These are phyloP conservation scores for Fusarium clavum DNA, from an alignment of 2,329 filamentous ascomycete genomes.

Conservation along the genomic window DNA sequence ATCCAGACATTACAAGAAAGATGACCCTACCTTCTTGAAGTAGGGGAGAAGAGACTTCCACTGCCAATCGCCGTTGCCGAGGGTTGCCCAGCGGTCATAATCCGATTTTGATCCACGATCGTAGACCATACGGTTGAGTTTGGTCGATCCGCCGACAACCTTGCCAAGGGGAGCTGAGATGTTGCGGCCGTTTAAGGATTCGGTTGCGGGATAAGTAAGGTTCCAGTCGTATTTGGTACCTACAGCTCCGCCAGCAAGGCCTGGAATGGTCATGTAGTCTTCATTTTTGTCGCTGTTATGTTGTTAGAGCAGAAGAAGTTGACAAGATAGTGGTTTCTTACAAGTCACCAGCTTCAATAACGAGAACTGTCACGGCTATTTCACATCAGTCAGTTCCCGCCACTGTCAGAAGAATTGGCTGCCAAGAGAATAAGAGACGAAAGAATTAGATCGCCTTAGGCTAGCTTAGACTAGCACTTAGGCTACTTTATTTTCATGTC, in stretches of 20 bases:
- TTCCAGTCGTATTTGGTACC: conserved; percentile 45
- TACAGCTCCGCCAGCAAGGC: conserved; percentile 38
- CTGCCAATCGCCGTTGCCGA: conserved; percentile 59
- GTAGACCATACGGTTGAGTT: conserved; percentile 56
- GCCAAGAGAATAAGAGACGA: too few relatives aligned
- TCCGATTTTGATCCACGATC: conserved; percentile 53
- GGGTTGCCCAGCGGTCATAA: conserved; percentile 58
- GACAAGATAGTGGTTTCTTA: neutral
- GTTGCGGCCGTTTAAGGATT: conserved; percentile 27
- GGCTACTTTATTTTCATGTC: too few relatives aligned
- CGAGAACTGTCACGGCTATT: conserved; percentile 31
- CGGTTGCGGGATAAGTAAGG: conserved; percentile 21
- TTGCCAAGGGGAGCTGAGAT: conserved; percentile 43
- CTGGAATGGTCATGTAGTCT: conserved; percentile 38
- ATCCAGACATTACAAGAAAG: too few relatives aligned
- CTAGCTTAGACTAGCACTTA: too few relatives aligned
- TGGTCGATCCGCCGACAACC: conserved; percentile 56
- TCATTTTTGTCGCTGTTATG: conserved; percentile 28
- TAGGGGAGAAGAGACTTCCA: conserved; percentile 55
- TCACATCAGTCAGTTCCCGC: neutral
- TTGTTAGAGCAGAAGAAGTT: neutral
- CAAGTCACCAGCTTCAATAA: conserved; percentile 43
- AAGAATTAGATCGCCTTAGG: too few relatives aligned
- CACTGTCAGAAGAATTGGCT: too few relatives aligned
- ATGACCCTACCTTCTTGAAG: conserved; percentile 54